Base-by-base conservation (phyloP, 495 filamentous ascomycete genomes). In the Penicillium canariense region DNA sequence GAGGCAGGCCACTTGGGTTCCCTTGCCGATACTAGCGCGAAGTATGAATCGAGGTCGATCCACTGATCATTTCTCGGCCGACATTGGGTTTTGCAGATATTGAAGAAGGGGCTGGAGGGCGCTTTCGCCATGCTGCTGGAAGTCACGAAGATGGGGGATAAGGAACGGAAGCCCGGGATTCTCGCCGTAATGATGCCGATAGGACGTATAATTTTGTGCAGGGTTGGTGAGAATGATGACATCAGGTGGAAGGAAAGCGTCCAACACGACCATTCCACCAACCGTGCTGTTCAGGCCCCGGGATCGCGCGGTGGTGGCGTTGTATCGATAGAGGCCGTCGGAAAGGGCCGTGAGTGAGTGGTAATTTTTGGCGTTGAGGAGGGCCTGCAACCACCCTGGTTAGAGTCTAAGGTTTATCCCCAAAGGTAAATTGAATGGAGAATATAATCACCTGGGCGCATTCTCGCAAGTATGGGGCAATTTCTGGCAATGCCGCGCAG, bases 91-190 rank as follows among this genome's bases (percentile, higher is more conserved):
- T 60, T 61, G 61, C 28, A 67, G 32, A 23, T 62, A 62, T 18
- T 68, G 63, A 20, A 73, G 55, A 27, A 77, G 42, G 11, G 62
- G 58, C 34, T 69, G 66, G 34, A 77, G 54, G n/a, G 54, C 66
- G 2, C 48, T 5, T 27, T 67, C 56, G 17, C 71, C 73, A 17
- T 64, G 50, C 32, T 72, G 62, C 20, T 70, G 65, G 42, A 60
- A 67, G 15, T 76, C 73, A 2, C 63, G 58, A 39, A 76, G 53
- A 54, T 77, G 74, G 5, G 74, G 71, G 4, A 72, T 31, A 8
- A 77, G 62, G 45, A 75, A 76, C 0, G 74, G 74, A n/a, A 74
- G 65, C 5, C 74, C 74, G 0, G 71, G 70, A 11, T 63, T 38
- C 12, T 49, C 42, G 27, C 54, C 30, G 56, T 68, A 75, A 14